Conservation (phyloP, 2,329 filamentous ascomycete genomes). For the Aaosphaeria arxii region DNA sequence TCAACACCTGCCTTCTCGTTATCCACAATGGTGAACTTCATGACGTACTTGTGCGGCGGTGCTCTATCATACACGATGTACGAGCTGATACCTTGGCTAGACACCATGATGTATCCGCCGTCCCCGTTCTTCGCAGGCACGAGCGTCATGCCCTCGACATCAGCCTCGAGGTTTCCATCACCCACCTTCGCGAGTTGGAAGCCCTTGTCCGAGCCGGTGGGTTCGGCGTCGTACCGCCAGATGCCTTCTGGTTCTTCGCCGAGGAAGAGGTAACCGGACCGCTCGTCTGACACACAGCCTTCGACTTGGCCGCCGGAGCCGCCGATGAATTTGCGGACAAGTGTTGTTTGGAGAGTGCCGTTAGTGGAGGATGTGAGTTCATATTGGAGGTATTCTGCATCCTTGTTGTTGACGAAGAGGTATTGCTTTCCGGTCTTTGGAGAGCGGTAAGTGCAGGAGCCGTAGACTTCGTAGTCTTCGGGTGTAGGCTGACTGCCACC, state of each 20-base stretch:
- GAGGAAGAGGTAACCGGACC: constrained; percentile 50
- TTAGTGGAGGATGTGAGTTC: constrained; percentile 42
- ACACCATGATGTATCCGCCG: constrained; percentile 52
- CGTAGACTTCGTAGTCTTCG: constrained; percentile 49
- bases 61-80: constrained; percentile 52
- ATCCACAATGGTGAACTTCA: constrained; percentile 48
- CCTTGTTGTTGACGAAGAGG: constrained; percentile 55
- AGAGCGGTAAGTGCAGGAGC: constrained; percentile 52
- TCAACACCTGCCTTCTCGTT: constrained; percentile 46
- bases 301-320: constrained; percentile 55
- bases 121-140: constrained; percentile 45
- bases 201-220: constrained; percentile 38
- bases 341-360: constrained; percentile 43
- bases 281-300: constrained; percentile 53
- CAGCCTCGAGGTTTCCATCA: constrained; percentile 49
- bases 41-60: constrained; percentile 49
- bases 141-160: constrained; percentile 55
- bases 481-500: constrained; percentile 49
- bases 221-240: constrained; percentile 54
- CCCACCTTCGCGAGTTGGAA: constrained; percentile 42
- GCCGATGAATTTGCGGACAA: constrained; percentile 52
- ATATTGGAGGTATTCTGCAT: constrained; percentile 54
- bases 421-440: constrained; percentile 48
- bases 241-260: constrained; percentile 53
- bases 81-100: constrained; percentile 52